Evolutionary conservation across 192 early-diverging fungal species (phyloP), one percentile per base, ranked within the genome.

Genomic region (Coemansia sp.): DNA sequence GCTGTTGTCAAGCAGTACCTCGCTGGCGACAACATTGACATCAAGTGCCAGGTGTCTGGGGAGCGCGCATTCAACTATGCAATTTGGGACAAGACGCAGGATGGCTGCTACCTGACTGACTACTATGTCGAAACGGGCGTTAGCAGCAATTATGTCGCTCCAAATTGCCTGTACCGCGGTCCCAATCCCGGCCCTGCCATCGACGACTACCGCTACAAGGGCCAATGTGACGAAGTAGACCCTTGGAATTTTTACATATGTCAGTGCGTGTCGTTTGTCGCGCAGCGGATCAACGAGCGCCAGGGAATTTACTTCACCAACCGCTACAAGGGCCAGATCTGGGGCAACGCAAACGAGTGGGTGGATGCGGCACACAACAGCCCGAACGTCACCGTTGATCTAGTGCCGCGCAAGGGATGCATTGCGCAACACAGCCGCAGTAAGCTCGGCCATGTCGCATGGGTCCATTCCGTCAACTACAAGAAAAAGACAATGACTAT

Each of bases 291-390:
- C 44, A 78, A 78, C 54, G 67, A 66, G 57, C 60, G 75, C 3
- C 65, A 71, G 32, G 52, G 65, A 4, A 53, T 78, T 5, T 66
- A 68, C 29, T 78, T 72, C 47, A 50, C 56, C 47, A 78, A 71
- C 58, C 42, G 52, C n/a, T 78, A 64, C 47, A 65, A 71, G 54
- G 75, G 75, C 24, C 30, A 54, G 11, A 47, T 27, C 8, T 78
- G 68, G 68, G 75, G 75, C 18, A 71, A 78, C 25, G 75, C 75
- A 29, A 71, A 67, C 14, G 62, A 51, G 6, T 78, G 75, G 75
- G 69, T 60, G 21, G 59, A 54, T 8, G 75, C 75, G 7, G 75
- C 75, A 0, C 58, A 49, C 23, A 57, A 48, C 6, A 58, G 62
- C 9, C 49, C 69, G 6, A 52, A 51, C 1, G 75, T 78, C 19